These are phyloP conservation scores for Loxodes magnus DNA, from an alignment of 73 alveolate species.

Conservation along the genomic window DNA sequence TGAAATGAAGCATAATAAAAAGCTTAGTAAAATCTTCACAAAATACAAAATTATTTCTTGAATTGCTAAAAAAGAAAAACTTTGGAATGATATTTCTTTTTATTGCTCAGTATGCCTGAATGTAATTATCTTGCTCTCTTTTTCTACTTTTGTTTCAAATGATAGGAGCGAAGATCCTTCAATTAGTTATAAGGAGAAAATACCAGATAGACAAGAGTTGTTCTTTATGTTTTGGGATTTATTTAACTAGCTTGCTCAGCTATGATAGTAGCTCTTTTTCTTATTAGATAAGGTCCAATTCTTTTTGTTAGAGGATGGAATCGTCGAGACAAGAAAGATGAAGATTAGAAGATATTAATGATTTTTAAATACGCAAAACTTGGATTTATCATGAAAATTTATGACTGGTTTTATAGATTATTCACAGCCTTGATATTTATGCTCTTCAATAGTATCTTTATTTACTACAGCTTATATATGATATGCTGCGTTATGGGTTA, in stretches of 20 bases:
- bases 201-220: background rate
- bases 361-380: background rate
- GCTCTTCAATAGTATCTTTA: slow-evolving; percentile 26
- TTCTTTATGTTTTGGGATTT: background rate
- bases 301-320: slow-evolving; percentile 5
- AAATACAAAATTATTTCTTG: background rate
- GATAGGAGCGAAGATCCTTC: background rate
- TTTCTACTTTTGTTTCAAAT: background rate
- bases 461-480: slow-evolving; percentile 61
- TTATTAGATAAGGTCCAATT: slow-evolving; percentile 1
- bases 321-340: background rate
- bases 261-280: background rate
- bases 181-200: background rate
- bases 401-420: slow-evolving; percentile 1
- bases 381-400: background rate
- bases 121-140: background rate
- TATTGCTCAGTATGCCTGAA: background rate
- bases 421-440: slow-evolving; percentile 23
- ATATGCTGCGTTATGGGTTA: slow-evolving; percentile 76
- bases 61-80: background rate
- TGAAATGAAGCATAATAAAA: background rate
- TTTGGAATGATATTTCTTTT: background rate
- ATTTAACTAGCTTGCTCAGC: background rate
- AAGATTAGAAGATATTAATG: background rate
- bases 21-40: background rate